Conservation (phyloP, 2,329 filamentous ascomycete genomes). For the Talaromyces amestolkiae region DNA sequence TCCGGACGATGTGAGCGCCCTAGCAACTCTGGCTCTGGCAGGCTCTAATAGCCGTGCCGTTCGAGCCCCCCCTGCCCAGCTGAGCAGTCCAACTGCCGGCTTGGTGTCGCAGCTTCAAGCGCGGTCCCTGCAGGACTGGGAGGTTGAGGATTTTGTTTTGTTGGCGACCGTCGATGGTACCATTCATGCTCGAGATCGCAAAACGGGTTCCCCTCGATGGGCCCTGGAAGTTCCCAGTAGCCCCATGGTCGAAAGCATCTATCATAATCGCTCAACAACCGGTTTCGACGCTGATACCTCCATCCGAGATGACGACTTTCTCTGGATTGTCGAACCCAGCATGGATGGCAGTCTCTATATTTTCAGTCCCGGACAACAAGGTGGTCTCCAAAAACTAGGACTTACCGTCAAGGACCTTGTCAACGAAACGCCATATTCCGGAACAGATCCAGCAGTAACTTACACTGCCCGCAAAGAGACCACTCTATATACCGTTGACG, state of each 20-base stretch:
- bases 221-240: constrained; percentile 72
- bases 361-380: constrained; percentile 65
- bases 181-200: constrained; percentile 85
- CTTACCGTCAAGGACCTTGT: constrained; percentile 70
- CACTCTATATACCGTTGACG: constrained; percentile 84
- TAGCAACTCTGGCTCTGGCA: constrained; percentile 97
- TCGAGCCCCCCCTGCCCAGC: constrained; percentile 84
- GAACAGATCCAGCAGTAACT: constrained; percentile 72
- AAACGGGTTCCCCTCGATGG: constrained; percentile 82
- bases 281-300: constrained; percentile 51
- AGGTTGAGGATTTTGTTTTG: constrained; percentile 99
- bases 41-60: constrained; percentile 65
- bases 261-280: constrained; percentile 65
- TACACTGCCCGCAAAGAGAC: constrained; percentile 93
- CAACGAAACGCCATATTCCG: constrained; percentile 76
- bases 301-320: constrained; percentile 68
- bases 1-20: constrained; percentile 77
- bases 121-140: constrained; percentile 98
- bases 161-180: constrained; percentile 99
- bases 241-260: constrained; percentile 86
- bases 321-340: constrained; percentile 94
- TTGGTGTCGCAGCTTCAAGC: constrained; percentile 82
- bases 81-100: constrained; percentile 61
- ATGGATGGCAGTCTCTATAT: constrained; percentile 84
- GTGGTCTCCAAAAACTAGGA: constrained; percentile 48